A percentile compares a stretch with the other conserved stretches of the same genome.
Evolutionary conservation across 83 land plant species (phyloP).

Genomic region (Picea abies): DNA sequence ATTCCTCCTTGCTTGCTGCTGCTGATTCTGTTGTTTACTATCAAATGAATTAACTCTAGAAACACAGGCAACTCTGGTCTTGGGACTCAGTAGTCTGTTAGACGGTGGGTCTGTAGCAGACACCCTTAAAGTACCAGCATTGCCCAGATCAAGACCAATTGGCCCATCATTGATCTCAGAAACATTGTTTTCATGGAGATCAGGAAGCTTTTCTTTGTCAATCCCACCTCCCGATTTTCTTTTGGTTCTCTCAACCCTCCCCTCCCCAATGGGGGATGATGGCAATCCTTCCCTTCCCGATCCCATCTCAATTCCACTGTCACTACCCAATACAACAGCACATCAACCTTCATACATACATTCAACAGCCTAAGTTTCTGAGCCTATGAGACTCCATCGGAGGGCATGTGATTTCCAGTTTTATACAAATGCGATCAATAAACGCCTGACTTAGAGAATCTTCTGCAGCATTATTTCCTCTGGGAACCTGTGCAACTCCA

Average conservation of each 20-base stretch:
- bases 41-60: background rate
- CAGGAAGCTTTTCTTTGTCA: background rate
- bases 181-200: background rate
- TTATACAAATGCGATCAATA: background rate
- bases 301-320: slow-evolving; percentile 9
- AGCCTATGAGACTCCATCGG: background rate
- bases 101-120: background rate
- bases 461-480: background rate
- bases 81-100: slow-evolving; percentile 4
- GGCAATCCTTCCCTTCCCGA: slow-evolving; percentile 15
- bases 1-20: slow-evolving; percentile 1
- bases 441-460: slow-evolving; percentile 1
- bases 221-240: slow-evolving; percentile 11
- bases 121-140: background rate
- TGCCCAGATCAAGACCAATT: slow-evolving; percentile 9
- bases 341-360: background rate
- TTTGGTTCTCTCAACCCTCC: slow-evolving; percentile 4
- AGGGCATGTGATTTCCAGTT: background rate
- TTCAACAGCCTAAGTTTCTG: background rate
- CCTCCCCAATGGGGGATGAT: slow-evolving; percentile 4
- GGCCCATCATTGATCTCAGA: background rate
- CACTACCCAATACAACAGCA: background rate
- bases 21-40: background rate
- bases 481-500: background rate
- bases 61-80: background rate